Conservation (phyloP, 352 stramenopile species). For the Globisporangium camurandrum region DNA sequence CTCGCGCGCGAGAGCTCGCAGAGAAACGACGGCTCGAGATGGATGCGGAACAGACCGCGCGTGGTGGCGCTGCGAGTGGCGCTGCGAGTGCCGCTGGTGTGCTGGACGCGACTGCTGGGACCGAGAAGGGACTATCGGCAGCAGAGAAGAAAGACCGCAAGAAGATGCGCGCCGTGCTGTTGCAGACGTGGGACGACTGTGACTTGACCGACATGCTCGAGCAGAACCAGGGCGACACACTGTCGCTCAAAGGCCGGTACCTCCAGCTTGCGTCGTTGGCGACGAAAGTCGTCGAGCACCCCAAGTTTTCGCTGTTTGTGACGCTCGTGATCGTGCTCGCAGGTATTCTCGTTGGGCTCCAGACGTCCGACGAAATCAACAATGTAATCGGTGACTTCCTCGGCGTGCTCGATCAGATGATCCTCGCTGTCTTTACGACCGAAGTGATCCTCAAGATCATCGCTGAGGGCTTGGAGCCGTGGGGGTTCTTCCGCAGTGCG, state of each 20-base stretch:
- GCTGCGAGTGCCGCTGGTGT: background rate
- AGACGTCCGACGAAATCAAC: conserved; percentile 50
- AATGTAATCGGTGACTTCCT: conserved; percentile 44
- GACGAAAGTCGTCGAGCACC: conserved; percentile 50
- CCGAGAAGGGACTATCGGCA: conserved; percentile 39
- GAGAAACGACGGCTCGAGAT: conserved; percentile 26
- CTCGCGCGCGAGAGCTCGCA: conserved; percentile 27
- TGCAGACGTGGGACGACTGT: conserved; percentile 73
- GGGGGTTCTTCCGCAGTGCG: conserved; percentile 56
- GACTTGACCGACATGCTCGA: conserved; percentile 58
- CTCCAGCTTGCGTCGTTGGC: conserved; percentile 28
- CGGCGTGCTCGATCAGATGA: conserved; percentile 44
- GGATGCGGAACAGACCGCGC: background rate
- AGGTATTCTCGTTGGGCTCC: conserved; percentile 67
- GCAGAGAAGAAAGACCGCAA: conserved; percentile 50
- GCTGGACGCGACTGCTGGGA: background rate
- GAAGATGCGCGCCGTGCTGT: conserved; percentile 67
- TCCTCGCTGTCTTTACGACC: conserved; percentile 66
- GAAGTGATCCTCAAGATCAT: conserved; percentile 76
- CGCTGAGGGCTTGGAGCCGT: conserved; percentile 69
- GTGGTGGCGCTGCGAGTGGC: background rate
- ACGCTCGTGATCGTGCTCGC: conserved; percentile 70
- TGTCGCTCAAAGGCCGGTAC: conserved; percentile 44
- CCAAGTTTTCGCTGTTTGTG: conserved; percentile 59
- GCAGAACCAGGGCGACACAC: conserved; percentile 36